Percentiles rank a stretch among this genome's conserved stretches.
Conservation (phyloP, 202 grass and related monocot genomes). For the Elaeis oleifera region DNA sequence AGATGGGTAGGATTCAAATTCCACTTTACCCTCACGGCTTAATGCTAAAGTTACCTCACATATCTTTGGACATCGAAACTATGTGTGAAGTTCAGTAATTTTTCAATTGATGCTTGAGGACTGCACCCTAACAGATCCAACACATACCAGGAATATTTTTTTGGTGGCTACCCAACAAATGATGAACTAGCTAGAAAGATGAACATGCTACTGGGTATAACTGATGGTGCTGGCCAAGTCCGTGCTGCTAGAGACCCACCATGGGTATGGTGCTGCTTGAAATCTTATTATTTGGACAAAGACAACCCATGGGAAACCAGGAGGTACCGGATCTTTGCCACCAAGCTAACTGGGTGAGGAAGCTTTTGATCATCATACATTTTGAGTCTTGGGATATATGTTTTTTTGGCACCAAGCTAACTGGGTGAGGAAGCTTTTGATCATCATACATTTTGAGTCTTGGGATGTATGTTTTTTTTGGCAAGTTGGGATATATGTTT, state of each 20-base stretch:
- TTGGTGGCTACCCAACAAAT: conserved; percentile 33
- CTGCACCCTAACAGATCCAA: not conserved
- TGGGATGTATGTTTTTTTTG: too few relatives aligned
- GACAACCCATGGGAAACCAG: conserved; percentile 45
- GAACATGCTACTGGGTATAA: conserved; percentile 59
- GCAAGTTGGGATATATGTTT: too few relatives aligned
- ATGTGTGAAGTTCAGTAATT: too few relatives aligned
- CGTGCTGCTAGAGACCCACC: conserved; percentile 41
- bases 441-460: too few relatives aligned
- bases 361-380: too few relatives aligned
- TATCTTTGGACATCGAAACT: not conserved
- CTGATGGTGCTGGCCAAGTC: conserved; percentile 6
- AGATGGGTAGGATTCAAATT: conserved; percentile 46
- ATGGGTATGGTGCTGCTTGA: conserved; percentile 77
- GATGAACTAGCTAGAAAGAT: conserved; percentile 43
- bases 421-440: conserved; percentile 20
- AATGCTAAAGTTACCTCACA: not conserved
- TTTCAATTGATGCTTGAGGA: too few relatives aligned
- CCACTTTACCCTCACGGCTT: not conserved
- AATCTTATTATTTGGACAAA: conserved; percentile 41
- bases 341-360: conserved; percentile 39
- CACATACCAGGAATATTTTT: conserved; percentile 57
- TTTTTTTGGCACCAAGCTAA: conserved; percentile 21
- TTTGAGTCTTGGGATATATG: too few relatives aligned
- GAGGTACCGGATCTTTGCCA: conserved; percentile 45